A percentile compares a stretch with the other conserved stretches of the same genome.
phyloP scores from a whole-genome alignment of 176 grass and related monocot genomes.

The Musa acuminata region DNA sequence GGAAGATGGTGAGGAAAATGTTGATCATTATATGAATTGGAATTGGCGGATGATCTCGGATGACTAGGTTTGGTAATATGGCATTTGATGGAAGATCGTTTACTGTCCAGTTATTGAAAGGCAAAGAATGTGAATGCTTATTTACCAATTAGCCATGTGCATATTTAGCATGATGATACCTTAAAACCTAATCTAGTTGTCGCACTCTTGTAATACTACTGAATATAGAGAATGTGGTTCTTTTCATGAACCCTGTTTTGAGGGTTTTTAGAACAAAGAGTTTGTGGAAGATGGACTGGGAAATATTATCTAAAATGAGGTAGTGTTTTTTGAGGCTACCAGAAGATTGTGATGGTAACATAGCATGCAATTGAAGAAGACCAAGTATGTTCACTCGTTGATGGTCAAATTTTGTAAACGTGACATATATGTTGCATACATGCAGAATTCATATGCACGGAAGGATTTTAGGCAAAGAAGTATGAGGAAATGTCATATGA shows the following conservation, averaged over 20 bases:
- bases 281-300: neutral
- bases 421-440: neutral
- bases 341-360: neutral
- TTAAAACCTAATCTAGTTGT: constrained; percentile 10
- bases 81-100: too few relatives aligned
- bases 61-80: neutral
- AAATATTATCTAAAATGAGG: neutral
- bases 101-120: neutral
- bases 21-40: neutral
- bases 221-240: too few relatives aligned
- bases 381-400: neutral
- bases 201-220: too few relatives aligned
- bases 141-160: neutral
- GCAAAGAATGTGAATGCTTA: neutral
- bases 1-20: too few relatives aligned
- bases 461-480: too few relatives aligned
- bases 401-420: neutral
- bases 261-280: too few relatives aligned
- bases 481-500: too few relatives aligned
- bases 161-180: constrained; percentile 6
- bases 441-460: too few relatives aligned
- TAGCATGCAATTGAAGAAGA: neutral
- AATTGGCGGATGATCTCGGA: neutral
- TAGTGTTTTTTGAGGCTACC: neutral
- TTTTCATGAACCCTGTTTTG: too few relatives aligned